phyloP scores from a whole-genome alignment of 2,329 filamentous ascomycete species.

The Cercospora zeina region DNA sequence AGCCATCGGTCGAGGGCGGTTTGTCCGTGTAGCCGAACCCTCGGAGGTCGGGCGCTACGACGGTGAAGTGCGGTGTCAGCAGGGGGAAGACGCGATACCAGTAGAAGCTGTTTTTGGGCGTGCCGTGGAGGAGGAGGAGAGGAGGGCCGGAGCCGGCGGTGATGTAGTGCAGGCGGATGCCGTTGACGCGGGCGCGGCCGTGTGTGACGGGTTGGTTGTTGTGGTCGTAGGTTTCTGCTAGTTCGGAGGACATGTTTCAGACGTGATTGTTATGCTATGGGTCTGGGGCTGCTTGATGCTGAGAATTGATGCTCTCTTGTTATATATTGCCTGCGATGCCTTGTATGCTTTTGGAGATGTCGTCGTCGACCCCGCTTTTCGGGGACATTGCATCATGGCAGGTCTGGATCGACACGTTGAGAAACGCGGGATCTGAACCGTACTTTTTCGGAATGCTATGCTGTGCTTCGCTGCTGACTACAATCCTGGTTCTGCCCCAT shows the following conservation, averaged over 20 bases:
- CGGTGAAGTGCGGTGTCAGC: conserved; percentile 41
- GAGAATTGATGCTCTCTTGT: background rate
- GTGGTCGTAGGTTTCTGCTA: conserved; percentile 40
- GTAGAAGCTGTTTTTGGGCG: conserved; percentile 42
- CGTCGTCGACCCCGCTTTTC: conserved; percentile 13
- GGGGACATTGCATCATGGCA: conserved; percentile 12
- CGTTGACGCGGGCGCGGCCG: conserved; percentile 38
- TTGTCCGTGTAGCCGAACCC: conserved; percentile 47
- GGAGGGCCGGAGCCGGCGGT: conserved; percentile 37
- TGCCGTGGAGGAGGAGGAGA: conserved; percentile 39
- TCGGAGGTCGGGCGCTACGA: conserved; percentile 43
- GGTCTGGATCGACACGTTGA: conserved; percentile 1
- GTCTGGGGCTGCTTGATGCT: background rate
- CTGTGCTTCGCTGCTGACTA: background rate
- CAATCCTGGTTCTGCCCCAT: background rate
- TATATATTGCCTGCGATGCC: background rate
- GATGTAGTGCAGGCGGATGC: conserved; percentile 41
- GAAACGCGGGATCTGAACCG: background rate
- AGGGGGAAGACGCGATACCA: conserved; percentile 43
- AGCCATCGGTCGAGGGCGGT: conserved; percentile 43
- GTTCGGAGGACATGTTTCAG: conserved; percentile 18
- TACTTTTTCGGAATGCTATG: background rate
- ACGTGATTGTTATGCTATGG: background rate
- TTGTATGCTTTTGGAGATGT: conserved; percentile 6
- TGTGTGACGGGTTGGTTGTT: conserved; percentile 34